These are phyloP conservation scores for Ophiostoma piceae DNA, from an alignment of 2,329 filamentous ascomycete genomes.

Conservation along the genomic window DNA sequence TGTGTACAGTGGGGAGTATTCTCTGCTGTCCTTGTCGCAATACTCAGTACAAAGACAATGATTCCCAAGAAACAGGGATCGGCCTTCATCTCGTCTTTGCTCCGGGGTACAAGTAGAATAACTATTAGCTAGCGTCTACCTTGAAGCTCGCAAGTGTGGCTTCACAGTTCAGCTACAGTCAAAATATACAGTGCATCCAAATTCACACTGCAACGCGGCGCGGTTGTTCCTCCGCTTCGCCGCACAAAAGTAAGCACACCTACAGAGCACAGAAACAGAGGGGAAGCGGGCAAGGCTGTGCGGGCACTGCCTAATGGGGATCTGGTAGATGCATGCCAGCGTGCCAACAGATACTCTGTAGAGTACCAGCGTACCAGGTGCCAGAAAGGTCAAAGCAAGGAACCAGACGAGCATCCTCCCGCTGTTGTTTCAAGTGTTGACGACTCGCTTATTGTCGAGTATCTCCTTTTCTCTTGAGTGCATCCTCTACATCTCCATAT, in stretches of 20 bases:
- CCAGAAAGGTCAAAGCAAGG: not conserved
- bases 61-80: slow-evolving; percentile 4
- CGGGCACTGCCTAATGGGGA: slow-evolving; percentile 2
- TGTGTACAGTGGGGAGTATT: not conserved
- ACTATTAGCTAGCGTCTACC: not conserved
- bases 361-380: not conserved
- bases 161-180: not conserved
- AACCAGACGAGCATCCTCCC: not conserved
- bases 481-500: no score
- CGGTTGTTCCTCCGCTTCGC: not conserved
- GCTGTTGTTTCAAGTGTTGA: slow-evolving; percentile 4
- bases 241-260: not conserved
- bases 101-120: not conserved
- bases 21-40: not conserved
- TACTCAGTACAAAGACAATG: not conserved
- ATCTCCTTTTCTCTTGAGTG: not conserved
- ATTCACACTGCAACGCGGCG: slow-evolving; percentile 7
- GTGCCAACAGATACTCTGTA: not conserved
- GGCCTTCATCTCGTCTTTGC: slow-evolving; percentile 2
- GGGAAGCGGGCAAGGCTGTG: not conserved
- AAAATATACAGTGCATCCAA: not conserved
- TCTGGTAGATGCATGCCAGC: not conserved
- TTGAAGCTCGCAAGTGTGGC: not conserved
- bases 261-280: not conserved
- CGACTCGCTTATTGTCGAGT: slow-evolving; percentile 7